Evolutionary conservation across 192 early-diverging fungal genomes (phyloP), one percentile per base, ranked within the genome.

Genomic region (Mortierella hygrophila): DNA sequence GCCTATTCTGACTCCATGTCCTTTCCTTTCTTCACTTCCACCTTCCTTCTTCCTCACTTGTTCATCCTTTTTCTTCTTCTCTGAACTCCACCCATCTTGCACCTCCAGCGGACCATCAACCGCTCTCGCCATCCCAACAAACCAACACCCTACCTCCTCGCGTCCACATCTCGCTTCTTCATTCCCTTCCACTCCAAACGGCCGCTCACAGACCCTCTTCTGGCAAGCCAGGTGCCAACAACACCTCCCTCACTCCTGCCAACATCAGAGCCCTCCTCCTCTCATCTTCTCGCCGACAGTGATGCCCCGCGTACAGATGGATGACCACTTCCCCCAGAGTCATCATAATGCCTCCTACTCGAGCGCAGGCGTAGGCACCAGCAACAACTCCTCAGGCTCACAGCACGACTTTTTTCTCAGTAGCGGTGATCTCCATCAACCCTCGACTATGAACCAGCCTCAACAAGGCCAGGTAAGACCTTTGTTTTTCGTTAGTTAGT

Each of bases 361-460:
- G 37, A 13, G 71, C 41, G 35, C 60, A 16, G 29, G 60, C 60
- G 13, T 9, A 6, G 72, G 55, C 71, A 78, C 18, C 71, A 54
- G 37, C 72, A 47, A 29, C 57, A 76, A 55, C 44, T 68, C 32
- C 40, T 38, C 72, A 72, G 47, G 40, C 49, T 71, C 74, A 29
- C 72, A 49, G 37, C 44, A 46, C 44, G 77, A 72, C 82, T 41
- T 79, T n/a, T 68, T 29, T 47, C 65, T 78, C 18, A 52, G 49
- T 35, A 47, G 75, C 65, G 78, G 74, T 75, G 80, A 75, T 42
- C 47, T 95, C 44, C 91, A 91, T 85, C 94, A 95, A 79, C 94
- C 94, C 55, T 89, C 92, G 44, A 94, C 93, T 41, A 93, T 92
- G 75, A 93, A 90, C 81, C 93, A 94, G 75, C 93, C 90, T 52